Evolutionary conservation across 768 basidiomycete species (phyloP), one percentile per base, ranked within the genome.

Genomic region (Phlegmacium glaucopus): DNA sequence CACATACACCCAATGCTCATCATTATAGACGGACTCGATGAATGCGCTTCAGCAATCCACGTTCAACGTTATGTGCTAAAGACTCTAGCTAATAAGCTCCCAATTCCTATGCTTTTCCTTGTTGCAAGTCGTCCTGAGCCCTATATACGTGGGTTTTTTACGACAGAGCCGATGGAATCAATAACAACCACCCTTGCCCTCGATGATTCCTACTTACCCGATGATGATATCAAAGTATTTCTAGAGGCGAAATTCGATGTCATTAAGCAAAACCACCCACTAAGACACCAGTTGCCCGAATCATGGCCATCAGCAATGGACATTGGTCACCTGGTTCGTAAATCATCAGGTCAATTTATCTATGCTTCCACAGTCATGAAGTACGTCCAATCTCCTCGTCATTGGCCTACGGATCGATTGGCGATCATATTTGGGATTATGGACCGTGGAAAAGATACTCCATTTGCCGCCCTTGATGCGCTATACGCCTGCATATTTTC

Each of bases 321-420:
- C n/a, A n/a, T n/a, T n/a, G n/a, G n/a, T 1, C 17, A 30, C 11
- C 54, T 60, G 4, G 52, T 57, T 8, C 27, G 26, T 3, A 57
- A 53, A 26, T 42, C 56, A 4, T 54, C 53, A 16, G 56, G 56
- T 4, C 54, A 55, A 27, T 60, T 60, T 34, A 54, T 60, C 27
- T 60, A 60, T 30, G 52, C 52, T 1, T 51, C 59, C 7, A 60
- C 59, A 6, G 50, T 54, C 4, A 49, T 57, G 10, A 53, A 50
- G 18, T 60, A 54, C 30, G 47, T 59, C 11, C 47, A 52, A 22
- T 51, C 46, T 4, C 46, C 37, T 6, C 48, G 50, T 22, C 45
- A 56, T 29, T 26, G 49, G 17, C 54, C 51, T 6, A 49, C 46
- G 17, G 52, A 56, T 22, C 48, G n/a, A n/a, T n/a, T n/a, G n/a